Base-by-base conservation (phyloP, 768 basidiomycete genomes). In the Chalciporus piperatus region DNA sequence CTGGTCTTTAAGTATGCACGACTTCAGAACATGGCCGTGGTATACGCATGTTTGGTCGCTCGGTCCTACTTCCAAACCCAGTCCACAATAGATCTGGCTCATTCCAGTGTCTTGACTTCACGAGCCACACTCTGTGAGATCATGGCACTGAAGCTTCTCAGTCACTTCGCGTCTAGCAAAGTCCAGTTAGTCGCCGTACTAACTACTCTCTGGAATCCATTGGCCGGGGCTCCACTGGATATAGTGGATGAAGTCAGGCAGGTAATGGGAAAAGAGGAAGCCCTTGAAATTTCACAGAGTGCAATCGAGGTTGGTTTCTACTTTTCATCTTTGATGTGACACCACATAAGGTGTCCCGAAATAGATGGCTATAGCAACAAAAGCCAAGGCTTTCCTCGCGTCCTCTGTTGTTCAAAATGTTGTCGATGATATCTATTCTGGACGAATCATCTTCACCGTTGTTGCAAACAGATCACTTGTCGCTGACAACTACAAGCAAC, bases 321-420 rank as follows among this genome's bases (percentile, higher is more conserved):
- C 51, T 39, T 8, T 44, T 39, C 33, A n/a, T 54, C 25, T 16
- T 22, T 28, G 16, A 20, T 25, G 7, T 14, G 41, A 9, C 39
- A 38, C 4, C 28, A 17, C 23, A n/a, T 35, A 38, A 48, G 41
- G 27, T 54, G 16, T 22, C 11, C 6, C 45, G 19, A 9, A 37
- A 2, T 62, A 94, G 89, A 85, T 97, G 79, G 92, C 93, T 3
- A 91, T 98, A 59, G 81, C 87, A 8, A 93, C 92, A 0, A 74
- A 83, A 47, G 80, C 92, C 4, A 98, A 96, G 66, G 75, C 79
- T 25, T 96, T 98, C 62, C 74, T 97, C 11, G 79, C 92, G 2
- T 82, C 87, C 0, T 84, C 92, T 0, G 77, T 97, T 20, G 84
- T 92, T 3, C 95, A 98, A 66, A 83, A 83, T 48, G 85, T 97